Evolutionary conservation across 768 basidiomycete species (phyloP).

Genomic region (Favolaschia claudopus): DNA sequence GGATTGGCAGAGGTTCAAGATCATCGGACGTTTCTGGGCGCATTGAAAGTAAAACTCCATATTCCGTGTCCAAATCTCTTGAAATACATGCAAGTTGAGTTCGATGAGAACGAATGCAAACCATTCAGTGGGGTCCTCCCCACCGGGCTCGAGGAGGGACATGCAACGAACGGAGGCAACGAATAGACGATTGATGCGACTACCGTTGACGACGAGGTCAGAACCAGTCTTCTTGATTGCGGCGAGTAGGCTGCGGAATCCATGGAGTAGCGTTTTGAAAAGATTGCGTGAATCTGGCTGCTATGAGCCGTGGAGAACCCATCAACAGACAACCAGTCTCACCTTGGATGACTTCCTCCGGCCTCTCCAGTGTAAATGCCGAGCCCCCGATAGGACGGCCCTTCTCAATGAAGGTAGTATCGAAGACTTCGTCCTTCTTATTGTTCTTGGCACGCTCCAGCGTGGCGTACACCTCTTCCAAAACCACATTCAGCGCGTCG

Average conservation of each 20-base stretch:
- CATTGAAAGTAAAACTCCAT: conserved; percentile 90
- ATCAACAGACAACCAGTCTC: no score
- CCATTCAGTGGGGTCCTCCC: conserved; percentile 85
- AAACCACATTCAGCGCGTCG: conserved; percentile 76
- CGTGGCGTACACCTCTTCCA: conserved; percentile 58
- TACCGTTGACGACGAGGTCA: conserved; percentile 81
- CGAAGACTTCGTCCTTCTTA: conserved; percentile 48
- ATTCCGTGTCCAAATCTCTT: conserved; percentile 95
- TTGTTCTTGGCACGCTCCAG: conserved; percentile 59
- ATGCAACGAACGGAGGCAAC: conserved; percentile 85
- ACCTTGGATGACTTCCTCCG: conserved; percentile 86
- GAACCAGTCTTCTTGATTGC: conserved; percentile 78
- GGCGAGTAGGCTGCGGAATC: conserved; percentile 80
- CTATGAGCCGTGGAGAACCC: no score
- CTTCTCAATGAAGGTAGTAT: conserved; percentile 81
- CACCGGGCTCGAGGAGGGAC: conserved; percentile 76
- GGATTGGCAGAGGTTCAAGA: conserved; percentile 85
- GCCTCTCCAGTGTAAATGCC: conserved; percentile 79
- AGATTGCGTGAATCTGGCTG: conserved; percentile 81
- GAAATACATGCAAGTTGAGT: conserved; percentile 90
- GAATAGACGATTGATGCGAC: conserved; percentile 88
- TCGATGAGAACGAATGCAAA: conserved; percentile 80
- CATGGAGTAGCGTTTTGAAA: conserved; percentile 88
- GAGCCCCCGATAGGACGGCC: conserved; percentile 83
- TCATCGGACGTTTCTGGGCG: conserved; percentile 75